Percentiles rank a stretch among this genome's conserved stretches.
Evolutionary conservation across 805 yeast genomes (phyloP).

Genomic region (Zygoascus biomembranicola): DNA sequence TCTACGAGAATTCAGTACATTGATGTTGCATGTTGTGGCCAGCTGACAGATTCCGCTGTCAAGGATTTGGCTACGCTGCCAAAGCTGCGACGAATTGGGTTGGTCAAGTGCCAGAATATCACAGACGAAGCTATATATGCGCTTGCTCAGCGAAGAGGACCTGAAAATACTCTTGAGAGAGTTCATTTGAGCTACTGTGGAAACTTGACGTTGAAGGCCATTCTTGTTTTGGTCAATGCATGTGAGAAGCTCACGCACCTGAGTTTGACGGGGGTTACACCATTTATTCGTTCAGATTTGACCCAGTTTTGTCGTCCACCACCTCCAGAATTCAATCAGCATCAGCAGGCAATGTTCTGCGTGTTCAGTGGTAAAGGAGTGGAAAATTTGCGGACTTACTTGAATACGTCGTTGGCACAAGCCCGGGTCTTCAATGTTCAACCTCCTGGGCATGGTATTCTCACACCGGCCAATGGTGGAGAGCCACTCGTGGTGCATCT

Average conservation of each 20-base stretch:
- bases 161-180: slow-evolving; percentile 78
- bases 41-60: slow-evolving; percentile 76
- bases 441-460: not conserved
- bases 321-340: slow-evolving; percentile 83
- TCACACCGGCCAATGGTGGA: not conserved
- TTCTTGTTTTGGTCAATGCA: slow-evolving; percentile 59
- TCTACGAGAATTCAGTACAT: slow-evolving; percentile 86
- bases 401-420: slow-evolving; percentile 30
- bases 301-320: slow-evolving; percentile 85
- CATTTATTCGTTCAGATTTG: slow-evolving; percentile 81
- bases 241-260: slow-evolving; percentile 87
- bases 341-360: slow-evolving; percentile 79
- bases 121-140: slow-evolving; percentile 72
- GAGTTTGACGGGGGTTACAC: slow-evolving; percentile 82
- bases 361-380: slow-evolving; percentile 93
- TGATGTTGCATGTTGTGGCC: slow-evolving; percentile 90
- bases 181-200: slow-evolving; percentile 91
- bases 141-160: slow-evolving; percentile 55
- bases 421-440: not conserved
- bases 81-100: slow-evolving; percentile 78
- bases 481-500: not conserved
- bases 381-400: slow-evolving; percentile 58
- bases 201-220: slow-evolving; percentile 68
- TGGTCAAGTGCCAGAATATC: slow-evolving; percentile 83
- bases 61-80: slow-evolving; percentile 69